Evolutionary conservation across 805 yeast species (phyloP), one percentile per base, ranked within the genome.

Genomic region (Spathaspora boniae): DNA sequence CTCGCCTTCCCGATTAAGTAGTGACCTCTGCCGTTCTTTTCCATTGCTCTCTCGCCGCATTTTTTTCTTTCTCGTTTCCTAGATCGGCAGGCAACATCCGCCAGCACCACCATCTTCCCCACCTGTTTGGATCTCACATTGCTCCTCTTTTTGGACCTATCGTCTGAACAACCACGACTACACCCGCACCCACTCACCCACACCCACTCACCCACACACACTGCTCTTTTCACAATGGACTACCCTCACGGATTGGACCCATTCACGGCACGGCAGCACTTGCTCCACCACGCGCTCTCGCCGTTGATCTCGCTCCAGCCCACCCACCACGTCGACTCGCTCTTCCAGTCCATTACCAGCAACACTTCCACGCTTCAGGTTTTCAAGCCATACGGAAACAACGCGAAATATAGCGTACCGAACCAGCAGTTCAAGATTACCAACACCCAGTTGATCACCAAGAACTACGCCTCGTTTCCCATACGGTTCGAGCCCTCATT

Each of bases 381-480:
- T 33, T 40, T 79, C 14, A 56, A 61, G 41, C 80, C 80, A 0
- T 76, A 75, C 51, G 85, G 84, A 5, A 77, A 74, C 45, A 62
- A 58, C 40, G 70, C 76, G 21, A 59, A 62, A 31, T 74, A 74
- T 37, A 51, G 56, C 26, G 46, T 54, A 5, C 54, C 70, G 16
- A 54, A 54, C 45, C 72, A 67, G 44, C 50, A 65, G 18, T 71
- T 72, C 45, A 71, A 67, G 34, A 67, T 76, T 36, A 68, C 73
- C 19, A 79, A 73, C 47, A 65, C 71, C 18, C 80, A 73, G 49
- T 58, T 74, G 29, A 61, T 70, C 26, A 70, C 79, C 14, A 60
- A 66, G 36, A 62, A 59, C 4, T 68, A 72, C 37, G 75, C 74
- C 6, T 73, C 74, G 45, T 78, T 77, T 45, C 76, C 79, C 15